These are phyloP conservation scores for Clonostachys rosea DNA, from an alignment of 2,329 filamentous ascomycete genomes.

Conservation along the genomic window DNA sequence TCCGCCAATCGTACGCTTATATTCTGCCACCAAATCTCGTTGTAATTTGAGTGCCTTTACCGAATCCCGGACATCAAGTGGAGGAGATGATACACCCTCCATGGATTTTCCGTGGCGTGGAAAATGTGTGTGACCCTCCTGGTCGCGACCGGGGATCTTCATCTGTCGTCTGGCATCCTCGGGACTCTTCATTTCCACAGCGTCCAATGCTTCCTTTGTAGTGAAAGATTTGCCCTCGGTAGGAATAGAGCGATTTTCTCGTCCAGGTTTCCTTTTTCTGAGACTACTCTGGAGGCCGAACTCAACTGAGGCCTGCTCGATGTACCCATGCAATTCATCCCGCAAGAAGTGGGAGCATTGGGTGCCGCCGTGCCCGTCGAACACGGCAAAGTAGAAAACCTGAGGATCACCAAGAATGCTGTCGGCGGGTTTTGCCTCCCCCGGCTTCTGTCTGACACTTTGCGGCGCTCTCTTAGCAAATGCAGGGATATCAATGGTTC, in stretches of 20 bases:
- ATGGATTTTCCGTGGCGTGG: constrained; percentile 28
- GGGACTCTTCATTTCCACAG: constrained; percentile 43
- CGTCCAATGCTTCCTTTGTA: constrained; percentile 17
- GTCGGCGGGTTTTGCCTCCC: constrained; percentile 65
- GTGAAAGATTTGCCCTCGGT: constrained; percentile 13
- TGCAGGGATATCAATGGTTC: constrained; percentile 86
- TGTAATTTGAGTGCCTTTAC: constrained; percentile 65
- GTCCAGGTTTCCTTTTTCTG: constrained; percentile 31
- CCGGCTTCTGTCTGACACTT: constrained; percentile 46
- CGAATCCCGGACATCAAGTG: constrained; percentile 47
- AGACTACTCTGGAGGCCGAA: constrained; percentile 80
- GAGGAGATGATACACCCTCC: constrained; percentile 33
- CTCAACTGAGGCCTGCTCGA: constrained; percentile 72
- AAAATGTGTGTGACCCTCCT: constrained; percentile 10
- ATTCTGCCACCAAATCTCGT: constrained; percentile 66
- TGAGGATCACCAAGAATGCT: constrained; percentile 85
- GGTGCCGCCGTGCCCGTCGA: constrained; percentile 89
- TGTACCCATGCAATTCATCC: constrained; percentile 81
- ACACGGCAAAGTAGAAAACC: constrained; percentile 95
- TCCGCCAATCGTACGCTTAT: constrained; percentile 82
- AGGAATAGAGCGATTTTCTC: constrained; percentile 13
- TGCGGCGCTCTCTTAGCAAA: constrained; percentile 83
- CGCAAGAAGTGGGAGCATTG: constrained; percentile 85
- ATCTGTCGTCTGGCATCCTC: constrained; percentile 36
- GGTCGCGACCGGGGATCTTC: constrained; percentile 21